Conservation (phyloP, 1,284 basidiomycete species). For the Trichosporon sp. region DNA sequence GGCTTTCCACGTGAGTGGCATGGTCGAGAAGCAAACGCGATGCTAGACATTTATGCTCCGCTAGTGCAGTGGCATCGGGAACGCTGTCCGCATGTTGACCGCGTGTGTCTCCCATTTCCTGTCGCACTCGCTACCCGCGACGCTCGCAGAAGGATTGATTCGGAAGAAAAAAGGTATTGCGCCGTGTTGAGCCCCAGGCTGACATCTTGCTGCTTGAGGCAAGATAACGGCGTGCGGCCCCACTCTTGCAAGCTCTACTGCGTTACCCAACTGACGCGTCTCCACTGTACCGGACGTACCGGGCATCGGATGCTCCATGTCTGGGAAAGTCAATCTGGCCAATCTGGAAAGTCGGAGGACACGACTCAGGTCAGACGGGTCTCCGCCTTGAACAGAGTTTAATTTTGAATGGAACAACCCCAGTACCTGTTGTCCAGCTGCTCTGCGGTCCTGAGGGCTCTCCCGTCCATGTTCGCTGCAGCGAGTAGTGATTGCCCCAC, state of each 20-base stretch:
- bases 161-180: not conserved
- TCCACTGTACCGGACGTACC: not conserved
- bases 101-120: no score
- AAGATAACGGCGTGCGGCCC: not conserved
- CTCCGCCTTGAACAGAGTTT: not conserved
- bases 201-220: not conserved
- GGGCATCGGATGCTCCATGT: not conserved
- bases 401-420: not conserved
- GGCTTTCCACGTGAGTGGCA: not conserved
- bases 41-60: not conserved
- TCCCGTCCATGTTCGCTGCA: no score
- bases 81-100: not conserved
- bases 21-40: no score
- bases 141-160: not conserved
- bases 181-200: not conserved
- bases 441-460: no score
- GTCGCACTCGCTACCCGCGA: not conserved
- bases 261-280: constrained; percentile 1
- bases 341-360: not conserved
- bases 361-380: not conserved
- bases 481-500: no score
- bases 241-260: not conserved
- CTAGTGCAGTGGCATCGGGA: not conserved
- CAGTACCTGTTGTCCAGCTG: not conserved
- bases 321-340: not conserved